Conservation (phyloP, 495 filamentous ascomycete species). For the Podospora sp. region DNA sequence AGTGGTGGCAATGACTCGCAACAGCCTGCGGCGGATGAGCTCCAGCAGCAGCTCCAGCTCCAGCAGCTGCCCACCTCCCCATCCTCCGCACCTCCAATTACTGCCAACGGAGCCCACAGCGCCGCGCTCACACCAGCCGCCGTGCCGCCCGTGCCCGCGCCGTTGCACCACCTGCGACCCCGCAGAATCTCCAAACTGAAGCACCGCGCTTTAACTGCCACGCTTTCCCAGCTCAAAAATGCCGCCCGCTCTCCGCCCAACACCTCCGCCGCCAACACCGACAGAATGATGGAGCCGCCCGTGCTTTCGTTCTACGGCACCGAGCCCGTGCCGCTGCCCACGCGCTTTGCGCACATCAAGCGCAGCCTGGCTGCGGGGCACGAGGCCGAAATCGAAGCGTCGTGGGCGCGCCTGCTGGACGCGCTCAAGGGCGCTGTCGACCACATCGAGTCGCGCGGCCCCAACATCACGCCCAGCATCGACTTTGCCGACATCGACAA, state of each 20-base stretch:
- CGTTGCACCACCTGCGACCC: slow-evolving; percentile 29
- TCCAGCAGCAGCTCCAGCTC: slow-evolving; percentile 15
- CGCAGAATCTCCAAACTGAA: slow-evolving; percentile 43
- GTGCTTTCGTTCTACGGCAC: slow-evolving; percentile 74
- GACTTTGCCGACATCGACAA: slow-evolving; percentile 61
- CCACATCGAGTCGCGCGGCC: slow-evolving; percentile 50
- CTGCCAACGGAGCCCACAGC: slow-evolving; percentile 36
- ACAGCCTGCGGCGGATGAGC: not conserved
- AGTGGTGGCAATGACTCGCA: not conserved
- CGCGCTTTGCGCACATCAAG: slow-evolving; percentile 80
- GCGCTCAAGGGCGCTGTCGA: slow-evolving; percentile 61
- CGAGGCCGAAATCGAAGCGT: slow-evolving; percentile 64
- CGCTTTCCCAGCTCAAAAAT: slow-evolving; percentile 25
- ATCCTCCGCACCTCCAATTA: slow-evolving; percentile 22
- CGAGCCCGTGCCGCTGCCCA: slow-evolving; percentile 70
- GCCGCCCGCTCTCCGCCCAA: slow-evolving; percentile 17
- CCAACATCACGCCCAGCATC: slow-evolving; percentile 64
- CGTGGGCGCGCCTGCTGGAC: slow-evolving; percentile 71
- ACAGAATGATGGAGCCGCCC: slow-evolving; percentile 67
- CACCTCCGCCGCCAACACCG: slow-evolving; percentile 10
- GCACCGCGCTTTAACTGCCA: slow-evolving; percentile 36
- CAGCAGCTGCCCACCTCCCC: slow-evolving; percentile 8
- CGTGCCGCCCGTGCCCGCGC: slow-evolving; percentile 12
- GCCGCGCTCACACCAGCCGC: slow-evolving; percentile 24
- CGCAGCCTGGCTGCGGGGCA: slow-evolving; percentile 63